Conservation (phyloP, 257 asterid genomes). For the Rehmannia glutinosa region DNA sequence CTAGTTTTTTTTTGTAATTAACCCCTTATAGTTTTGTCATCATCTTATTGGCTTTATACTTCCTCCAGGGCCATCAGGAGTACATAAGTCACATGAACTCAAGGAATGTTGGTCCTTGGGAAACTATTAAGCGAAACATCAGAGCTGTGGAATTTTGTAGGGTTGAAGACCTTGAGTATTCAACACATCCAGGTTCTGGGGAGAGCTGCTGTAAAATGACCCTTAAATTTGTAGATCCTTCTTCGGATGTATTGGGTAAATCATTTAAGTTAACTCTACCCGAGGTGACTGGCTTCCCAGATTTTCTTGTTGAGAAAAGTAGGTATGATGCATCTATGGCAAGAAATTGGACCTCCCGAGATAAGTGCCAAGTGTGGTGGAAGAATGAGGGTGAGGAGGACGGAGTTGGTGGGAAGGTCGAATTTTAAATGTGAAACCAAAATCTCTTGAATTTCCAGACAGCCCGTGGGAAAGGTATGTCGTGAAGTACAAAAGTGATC, state of each 20-base stretch:
- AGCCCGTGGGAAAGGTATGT: conserved; percentile 95
- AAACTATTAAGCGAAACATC: conserved; percentile 51
- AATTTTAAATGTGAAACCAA: conserved; percentile 56
- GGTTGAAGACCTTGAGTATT: conserved; percentile 67
- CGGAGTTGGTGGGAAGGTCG: conserved; percentile 97
- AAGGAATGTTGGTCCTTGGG: conserved; percentile 75
- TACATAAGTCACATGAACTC: conserved; percentile 37
- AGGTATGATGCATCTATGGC: conserved; percentile 72
- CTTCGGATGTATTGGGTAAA: conserved; percentile 59
- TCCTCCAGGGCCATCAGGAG: conserved; percentile 87
- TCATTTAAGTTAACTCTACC: conserved; percentile 77
- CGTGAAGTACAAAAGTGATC: conserved; percentile 80
- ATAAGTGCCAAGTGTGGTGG: conserved; percentile 96
- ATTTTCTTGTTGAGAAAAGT: conserved; percentile 88
- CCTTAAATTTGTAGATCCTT: conserved; percentile 64
- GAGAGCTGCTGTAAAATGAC: conserved; percentile 94
- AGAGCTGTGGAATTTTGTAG: conserved; percentile 81
- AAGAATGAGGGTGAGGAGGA: conserved; percentile 74
- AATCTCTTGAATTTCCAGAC: conserved; percentile 74
- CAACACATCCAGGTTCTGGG: conserved; percentile 85
- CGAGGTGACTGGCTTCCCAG: conserved; percentile 82
- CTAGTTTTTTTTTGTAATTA: too few species aligned
- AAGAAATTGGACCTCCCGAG: conserved; percentile 82
- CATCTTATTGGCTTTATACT: conserved; percentile 15
- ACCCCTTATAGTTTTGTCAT: neutral